Percentiles rank a stretch among this genome's conserved stretches.
Evolutionary conservation across 2,329 filamentous ascomycete genomes (phyloP).

Genomic region (Tolypocladium guangdongense): DNA sequence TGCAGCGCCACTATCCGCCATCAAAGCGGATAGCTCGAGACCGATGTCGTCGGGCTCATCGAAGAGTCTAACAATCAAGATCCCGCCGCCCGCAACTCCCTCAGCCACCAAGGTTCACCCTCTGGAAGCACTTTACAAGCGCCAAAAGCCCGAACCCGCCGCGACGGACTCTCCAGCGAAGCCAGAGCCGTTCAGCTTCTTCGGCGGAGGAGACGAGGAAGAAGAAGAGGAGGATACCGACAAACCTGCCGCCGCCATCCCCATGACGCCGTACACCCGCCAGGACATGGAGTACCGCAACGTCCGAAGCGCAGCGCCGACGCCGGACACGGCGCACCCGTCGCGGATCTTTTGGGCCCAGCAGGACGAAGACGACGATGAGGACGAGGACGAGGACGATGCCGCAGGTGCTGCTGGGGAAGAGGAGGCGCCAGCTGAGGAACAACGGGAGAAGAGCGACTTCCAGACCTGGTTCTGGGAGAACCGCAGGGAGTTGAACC

Average conservation of each 20-base stretch:
- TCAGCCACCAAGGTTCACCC: slow-evolving; percentile 57
- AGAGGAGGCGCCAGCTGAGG: slow-evolving; percentile 9
- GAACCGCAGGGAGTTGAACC: slow-evolving; percentile 51
- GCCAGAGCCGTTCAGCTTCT: slow-evolving; percentile 67
- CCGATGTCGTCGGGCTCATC: slow-evolving; percentile 41
- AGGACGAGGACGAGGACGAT: slow-evolving; percentile 16
- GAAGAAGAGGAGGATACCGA: slow-evolving; percentile 32
- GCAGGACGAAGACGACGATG: slow-evolving; percentile 23
- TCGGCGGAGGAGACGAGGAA: slow-evolving; percentile 39
- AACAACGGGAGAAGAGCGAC: slow-evolving; percentile 29
- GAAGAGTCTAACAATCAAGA: slow-evolving; percentile 43
- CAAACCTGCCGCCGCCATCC: slow-evolving; percentile 28
- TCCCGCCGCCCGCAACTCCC: slow-evolving; percentile 35
- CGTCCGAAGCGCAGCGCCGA: slow-evolving; percentile 82
- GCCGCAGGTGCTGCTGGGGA: slow-evolving; percentile 17
- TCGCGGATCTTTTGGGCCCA: slow-evolving; percentile 48
- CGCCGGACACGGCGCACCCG: slow-evolving; percentile 81
- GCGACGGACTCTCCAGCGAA: slow-evolving; percentile 22
- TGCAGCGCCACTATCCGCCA: slow-evolving; percentile 11
- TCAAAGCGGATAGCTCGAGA: slow-evolving; percentile 21
- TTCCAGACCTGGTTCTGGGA: slow-evolving; percentile 62
- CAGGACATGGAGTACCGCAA: slow-evolving; percentile 66
- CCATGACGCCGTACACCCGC: slow-evolving; percentile 74
- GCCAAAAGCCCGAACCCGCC: slow-evolving; percentile 35
- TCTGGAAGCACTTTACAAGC: slow-evolving; percentile 86